These are phyloP conservation scores for Blastomyces parvus DNA, from an alignment of 2,329 filamentous ascomycete genomes.

Conservation along the genomic window DNA sequence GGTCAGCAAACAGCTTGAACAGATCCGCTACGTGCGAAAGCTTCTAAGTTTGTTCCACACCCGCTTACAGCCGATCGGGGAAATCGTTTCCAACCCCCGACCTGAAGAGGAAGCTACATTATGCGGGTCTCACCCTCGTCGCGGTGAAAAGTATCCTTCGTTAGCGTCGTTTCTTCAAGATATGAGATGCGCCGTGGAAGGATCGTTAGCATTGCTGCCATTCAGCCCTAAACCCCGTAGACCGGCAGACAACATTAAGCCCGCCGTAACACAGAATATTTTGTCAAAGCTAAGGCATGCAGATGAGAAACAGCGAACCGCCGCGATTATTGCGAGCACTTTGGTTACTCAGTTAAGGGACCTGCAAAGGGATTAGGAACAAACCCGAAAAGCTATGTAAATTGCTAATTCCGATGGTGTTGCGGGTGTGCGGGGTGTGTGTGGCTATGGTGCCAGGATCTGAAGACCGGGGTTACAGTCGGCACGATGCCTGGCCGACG, in stretches of 20 bases:
- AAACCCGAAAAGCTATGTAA: not conserved
- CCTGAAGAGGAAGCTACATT: not conserved
- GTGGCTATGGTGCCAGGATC: not conserved
- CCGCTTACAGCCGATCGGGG: not conserved
- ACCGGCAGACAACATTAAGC: not conserved
- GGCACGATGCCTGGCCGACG: not conserved
- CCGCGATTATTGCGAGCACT: not conserved
- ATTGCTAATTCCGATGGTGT: not conserved
- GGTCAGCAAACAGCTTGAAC: constrained; percentile 1
- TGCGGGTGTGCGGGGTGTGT: not conserved
- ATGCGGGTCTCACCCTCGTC: not conserved
- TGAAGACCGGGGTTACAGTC: not conserved
- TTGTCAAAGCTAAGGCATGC: not conserved
- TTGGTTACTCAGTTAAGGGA: not conserved
- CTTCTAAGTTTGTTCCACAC: not conserved
- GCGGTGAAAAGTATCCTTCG: not conserved
- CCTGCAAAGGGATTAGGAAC: not conserved
- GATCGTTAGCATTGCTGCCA: not conserved
- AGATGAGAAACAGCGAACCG: not conserved
- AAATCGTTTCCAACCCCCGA: not conserved
- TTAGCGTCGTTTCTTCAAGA: not conserved
- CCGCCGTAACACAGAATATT: not conserved
- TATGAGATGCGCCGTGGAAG: not conserved
- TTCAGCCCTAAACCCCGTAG: not conserved
- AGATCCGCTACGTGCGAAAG: not conserved